These are phyloP conservation scores for Debaryomyces nepalensis DNA, from an alignment of 1,139 yeast genomes.

Conservation along the genomic window DNA sequence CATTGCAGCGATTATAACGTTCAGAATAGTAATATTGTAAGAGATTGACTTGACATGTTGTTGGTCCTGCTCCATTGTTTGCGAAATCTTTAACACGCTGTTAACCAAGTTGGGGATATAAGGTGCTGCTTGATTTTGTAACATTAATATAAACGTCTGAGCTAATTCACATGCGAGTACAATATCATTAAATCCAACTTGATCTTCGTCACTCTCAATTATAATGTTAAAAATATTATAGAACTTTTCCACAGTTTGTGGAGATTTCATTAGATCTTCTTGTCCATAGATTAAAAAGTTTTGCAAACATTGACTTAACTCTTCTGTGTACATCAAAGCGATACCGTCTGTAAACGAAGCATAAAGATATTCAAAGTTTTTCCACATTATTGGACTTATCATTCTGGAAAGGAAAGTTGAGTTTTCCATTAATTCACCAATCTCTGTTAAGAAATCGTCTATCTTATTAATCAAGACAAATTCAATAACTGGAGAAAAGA, in stretches of 20 bases:
- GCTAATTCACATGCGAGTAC: slow-evolving; percentile 56
- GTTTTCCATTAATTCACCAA: slow-evolving; percentile 84
- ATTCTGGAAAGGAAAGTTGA: slow-evolving; percentile 74
- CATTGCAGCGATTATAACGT: slow-evolving; percentile 69
- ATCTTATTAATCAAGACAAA: slow-evolving; percentile 65
- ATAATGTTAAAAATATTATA: slow-evolving; percentile 42
- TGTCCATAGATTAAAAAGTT: slow-evolving; percentile 79
- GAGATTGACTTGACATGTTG: slow-evolving; percentile 36
- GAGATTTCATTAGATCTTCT: slow-evolving; percentile 44
- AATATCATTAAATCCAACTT: slow-evolving; percentile 54
- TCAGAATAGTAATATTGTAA: slow-evolving; percentile 61
- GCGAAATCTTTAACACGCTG: slow-evolving; percentile 21
- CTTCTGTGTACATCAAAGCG: slow-evolving; percentile 71
- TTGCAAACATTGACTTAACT: slow-evolving; percentile 73
- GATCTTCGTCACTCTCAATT: slow-evolving; percentile 40
- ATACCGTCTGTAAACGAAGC: slow-evolving; percentile 59
- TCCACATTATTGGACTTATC: slow-evolving; percentile 81
- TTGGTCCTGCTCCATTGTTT: slow-evolving; percentile 16
- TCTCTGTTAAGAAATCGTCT: slow-evolving; percentile 82
- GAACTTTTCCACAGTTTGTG: slow-evolving; percentile 27
- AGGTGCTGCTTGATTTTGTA: slow-evolving; percentile 44
- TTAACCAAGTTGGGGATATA: slow-evolving; percentile 48
- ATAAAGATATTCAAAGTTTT: slow-evolving; percentile 59
- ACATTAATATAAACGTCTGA: slow-evolving; percentile 56
- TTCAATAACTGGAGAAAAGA: slow-evolving; percentile 73